phyloP scores from a whole-genome alignment of 202 grass and related monocot species.

The Eragrostis tef region DNA sequence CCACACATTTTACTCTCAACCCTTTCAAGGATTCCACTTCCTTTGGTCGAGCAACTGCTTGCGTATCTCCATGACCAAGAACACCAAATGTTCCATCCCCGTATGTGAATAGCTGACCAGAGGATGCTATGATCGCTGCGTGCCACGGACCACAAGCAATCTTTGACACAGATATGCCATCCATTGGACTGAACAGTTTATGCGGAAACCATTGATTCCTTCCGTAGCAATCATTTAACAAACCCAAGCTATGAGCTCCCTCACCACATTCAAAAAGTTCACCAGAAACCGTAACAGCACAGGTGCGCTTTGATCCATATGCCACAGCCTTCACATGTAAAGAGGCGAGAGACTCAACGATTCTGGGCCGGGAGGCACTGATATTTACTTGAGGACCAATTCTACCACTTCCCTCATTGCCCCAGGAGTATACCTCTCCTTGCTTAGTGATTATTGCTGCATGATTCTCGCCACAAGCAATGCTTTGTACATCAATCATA shows the following conservation, averaged over 20 bases:
- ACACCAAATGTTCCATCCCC: slow-evolving; percentile 94
- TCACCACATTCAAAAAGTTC: slow-evolving; percentile 86
- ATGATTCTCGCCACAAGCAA: slow-evolving; percentile 74
- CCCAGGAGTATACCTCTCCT: slow-evolving; percentile 94
- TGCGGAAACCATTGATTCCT: slow-evolving; percentile 78
- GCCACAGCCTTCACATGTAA: slow-evolving; percentile 73
- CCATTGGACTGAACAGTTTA: slow-evolving; percentile 61
- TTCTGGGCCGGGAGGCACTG: slow-evolving; percentile 60
- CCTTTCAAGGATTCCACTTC: slow-evolving; percentile 85
- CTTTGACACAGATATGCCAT: slow-evolving; percentile 69
- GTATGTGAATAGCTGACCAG: slow-evolving; percentile 82
- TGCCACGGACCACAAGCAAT: slow-evolving; percentile 95
- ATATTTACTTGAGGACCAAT: slow-evolving; percentile 64
- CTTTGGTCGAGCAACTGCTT: slow-evolving; percentile 71
- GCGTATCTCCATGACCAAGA: slow-evolving; percentile 83
- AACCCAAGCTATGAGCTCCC: slow-evolving; percentile 41
- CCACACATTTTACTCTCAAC: slow-evolving; percentile 68
- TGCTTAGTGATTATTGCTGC: slow-evolving; percentile 82
- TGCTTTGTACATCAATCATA: slow-evolving; percentile 79
- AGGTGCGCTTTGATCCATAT: slow-evolving; percentile 79
- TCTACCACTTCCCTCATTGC: slow-evolving; percentile 58
- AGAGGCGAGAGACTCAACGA: slow-evolving; percentile 64
- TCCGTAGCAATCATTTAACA: slow-evolving; percentile 51
- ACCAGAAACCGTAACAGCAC: slow-evolving; percentile 77
- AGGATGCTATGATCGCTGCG: slow-evolving; percentile 75